Base-by-base conservation (phyloP, 2,329 filamentous ascomycete genomes). In the Microsporum ferrugineum region DNA sequence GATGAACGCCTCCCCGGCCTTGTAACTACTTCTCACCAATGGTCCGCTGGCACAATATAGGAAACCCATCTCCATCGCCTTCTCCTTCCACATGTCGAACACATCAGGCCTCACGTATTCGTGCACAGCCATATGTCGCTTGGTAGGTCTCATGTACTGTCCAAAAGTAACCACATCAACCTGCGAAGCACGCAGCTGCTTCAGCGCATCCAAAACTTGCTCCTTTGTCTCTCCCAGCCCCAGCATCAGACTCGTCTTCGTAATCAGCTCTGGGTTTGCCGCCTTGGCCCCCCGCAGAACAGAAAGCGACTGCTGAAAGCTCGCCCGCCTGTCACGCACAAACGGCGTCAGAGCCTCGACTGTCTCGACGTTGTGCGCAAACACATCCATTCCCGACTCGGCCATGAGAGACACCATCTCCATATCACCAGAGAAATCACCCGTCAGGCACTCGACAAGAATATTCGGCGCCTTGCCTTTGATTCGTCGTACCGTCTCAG, bases 101-200 rank as follows among this genome's bases (percentile, higher is more conserved):
- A 87, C 85, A 64, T 88, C 89, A 0, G 94, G 94, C 0, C 91
- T 92, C 55, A 99, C 84, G 73, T 99, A 99, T 73, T 92, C 90
- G 70, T 95, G 88, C 36, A 99, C 94, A 74, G 95, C 87, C 84
- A 99, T 92, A 74, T 99, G 94, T 51, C 92, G 84, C 80, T 97
- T 99, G 3, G 94, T 99, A 1, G 94, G 94, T 8, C 92, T 89
- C 94, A 99, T 99, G 79, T 99, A 99, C 79, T 99, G 94, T n/a
- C 94, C 94, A 68, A 99, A 99, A 0, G 94, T 99, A 62, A 99
- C 91, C 10, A 99, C 90, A 68, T 99, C 94, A 53, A 96, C 91
- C 63, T 88, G 79, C 62, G 85, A 82, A 66, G 86, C 86, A 62
- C 94, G 84, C 10, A 99, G 82, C 72, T 95, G 89, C 72, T 80